These are phyloP conservation scores for Ceriops zippeliana DNA, from an alignment of 345 rosid species.

Conservation along the genomic window DNA sequence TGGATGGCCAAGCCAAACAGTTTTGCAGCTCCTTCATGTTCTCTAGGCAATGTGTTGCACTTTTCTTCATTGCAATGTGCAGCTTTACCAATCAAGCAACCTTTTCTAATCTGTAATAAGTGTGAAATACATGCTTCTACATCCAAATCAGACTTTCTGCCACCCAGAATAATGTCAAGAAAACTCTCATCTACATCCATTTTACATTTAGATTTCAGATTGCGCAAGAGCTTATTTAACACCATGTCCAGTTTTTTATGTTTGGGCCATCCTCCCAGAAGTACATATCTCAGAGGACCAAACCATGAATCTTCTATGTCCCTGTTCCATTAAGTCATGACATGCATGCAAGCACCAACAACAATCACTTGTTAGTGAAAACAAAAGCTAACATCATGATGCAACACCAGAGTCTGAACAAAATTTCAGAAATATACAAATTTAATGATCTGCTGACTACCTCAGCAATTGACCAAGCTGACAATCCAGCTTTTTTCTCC, in stretches of 20 bases:
- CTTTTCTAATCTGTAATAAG: conserved; percentile 36
- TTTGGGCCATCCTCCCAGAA: conserved; percentile 59
- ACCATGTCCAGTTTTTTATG: conserved; percentile 36
- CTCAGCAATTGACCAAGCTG: conserved; percentile 62
- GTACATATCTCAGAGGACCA: conserved; percentile 74
- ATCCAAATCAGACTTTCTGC: conserved; percentile 32
- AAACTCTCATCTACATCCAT: conserved; percentile 55
- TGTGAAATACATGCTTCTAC: conserved; percentile 45
- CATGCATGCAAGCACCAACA: conserved; percentile 12
- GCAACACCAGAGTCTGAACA: not conserved
- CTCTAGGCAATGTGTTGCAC: conserved; percentile 24
- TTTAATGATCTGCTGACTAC: conserved; percentile 26
- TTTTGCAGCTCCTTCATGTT: conserved; percentile 29
- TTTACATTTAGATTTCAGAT: conserved; percentile 73
- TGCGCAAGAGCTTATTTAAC: conserved; percentile 49
- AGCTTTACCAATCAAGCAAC: conserved; percentile 55
- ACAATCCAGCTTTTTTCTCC: conserved; percentile 72
- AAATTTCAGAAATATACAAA: not conserved
- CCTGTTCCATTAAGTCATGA: conserved; percentile 37
- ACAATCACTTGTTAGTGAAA: not conserved
- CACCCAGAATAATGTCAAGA: conserved; percentile 57
- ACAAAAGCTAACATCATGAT: not conserved
- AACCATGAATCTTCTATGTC: conserved; percentile 81
- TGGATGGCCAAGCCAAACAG: conserved; percentile 49
- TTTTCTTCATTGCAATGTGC: conserved; percentile 35